Conservation (phyloP, 208 protist species). For the Leishmania martiniquensis region DNA sequence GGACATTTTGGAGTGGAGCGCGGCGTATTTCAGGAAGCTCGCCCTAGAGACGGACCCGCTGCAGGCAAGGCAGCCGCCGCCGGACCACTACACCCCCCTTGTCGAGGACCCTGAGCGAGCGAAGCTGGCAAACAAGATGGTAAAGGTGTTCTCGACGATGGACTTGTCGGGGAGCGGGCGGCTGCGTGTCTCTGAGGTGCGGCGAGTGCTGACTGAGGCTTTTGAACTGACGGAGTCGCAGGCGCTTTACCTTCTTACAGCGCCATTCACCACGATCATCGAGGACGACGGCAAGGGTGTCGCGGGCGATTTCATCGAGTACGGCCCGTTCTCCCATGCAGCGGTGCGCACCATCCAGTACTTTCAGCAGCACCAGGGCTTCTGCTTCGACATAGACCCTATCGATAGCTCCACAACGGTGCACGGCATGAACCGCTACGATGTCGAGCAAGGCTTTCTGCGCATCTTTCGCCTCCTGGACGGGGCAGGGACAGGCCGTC, state of each 20-base stretch:
- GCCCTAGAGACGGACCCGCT: slow-evolving; percentile 76
- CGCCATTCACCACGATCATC: slow-evolving; percentile 33
- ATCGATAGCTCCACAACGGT: slow-evolving; percentile 54
- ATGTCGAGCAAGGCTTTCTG: slow-evolving; percentile 83
- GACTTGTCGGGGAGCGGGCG: slow-evolving; percentile 47
- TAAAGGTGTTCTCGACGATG: slow-evolving; percentile 56
- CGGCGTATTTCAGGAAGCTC: slow-evolving; percentile 91
- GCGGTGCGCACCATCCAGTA: slow-evolving; percentile 66
- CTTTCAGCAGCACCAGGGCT: slow-evolving; percentile 59
- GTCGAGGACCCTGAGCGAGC: slow-evolving; percentile 47
- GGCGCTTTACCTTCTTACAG: slow-evolving; percentile 84
- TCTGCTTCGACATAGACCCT: slow-evolving; percentile 45
- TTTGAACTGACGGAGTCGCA: slow-evolving; percentile 69
- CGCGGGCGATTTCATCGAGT: slow-evolving; percentile 61
- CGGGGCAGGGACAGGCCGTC: slow-evolving; percentile 46
- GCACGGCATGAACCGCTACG: slow-evolving; percentile 79
- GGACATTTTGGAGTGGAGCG: slow-evolving; percentile 92
- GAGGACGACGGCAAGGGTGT: slow-evolving; percentile 23
- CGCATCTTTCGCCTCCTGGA: slow-evolving; percentile 76
- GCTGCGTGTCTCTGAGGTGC: slow-evolving; percentile 55
- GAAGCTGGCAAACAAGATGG: slow-evolving; percentile 45
- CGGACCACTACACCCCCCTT: slow-evolving; percentile 36
- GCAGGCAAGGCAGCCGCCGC: slow-evolving; percentile 47
- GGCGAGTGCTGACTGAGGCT: slow-evolving; percentile 51
- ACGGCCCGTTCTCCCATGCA: slow-evolving; percentile 59